A percentile compares a stretch with the other conserved stretches of the same genome.
phyloP scores from a whole-genome alignment of 352 stramenopile species.

The Discostella stelligera region DNA sequence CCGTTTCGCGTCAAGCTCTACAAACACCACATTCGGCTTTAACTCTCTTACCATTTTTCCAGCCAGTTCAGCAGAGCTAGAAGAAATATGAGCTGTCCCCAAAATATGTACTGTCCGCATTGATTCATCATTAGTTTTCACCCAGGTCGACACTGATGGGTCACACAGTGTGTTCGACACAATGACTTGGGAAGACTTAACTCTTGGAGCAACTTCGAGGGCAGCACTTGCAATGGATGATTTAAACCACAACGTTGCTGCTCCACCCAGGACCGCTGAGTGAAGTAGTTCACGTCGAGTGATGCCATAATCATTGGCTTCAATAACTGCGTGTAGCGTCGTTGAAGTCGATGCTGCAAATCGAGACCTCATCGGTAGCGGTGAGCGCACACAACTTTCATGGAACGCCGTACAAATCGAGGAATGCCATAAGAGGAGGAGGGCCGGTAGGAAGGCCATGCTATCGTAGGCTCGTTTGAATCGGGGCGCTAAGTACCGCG shows the following conservation, averaged over 20 bases:
- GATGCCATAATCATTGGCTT: background rate
- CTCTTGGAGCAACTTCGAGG: background rate
- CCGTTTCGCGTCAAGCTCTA: conserved; percentile 83
- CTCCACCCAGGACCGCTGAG: background rate
- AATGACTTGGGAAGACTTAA: background rate
- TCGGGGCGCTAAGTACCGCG: background rate
- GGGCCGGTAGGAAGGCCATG: background rate
- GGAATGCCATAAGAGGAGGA: background rate
- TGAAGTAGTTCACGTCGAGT: background rate
- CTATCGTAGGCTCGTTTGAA: background rate
- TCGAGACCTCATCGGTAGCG: background rate
- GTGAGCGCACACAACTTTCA: background rate
- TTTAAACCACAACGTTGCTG: background rate
- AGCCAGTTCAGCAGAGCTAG: conserved; percentile 66
- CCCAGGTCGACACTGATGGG: conserved; percentile 60
- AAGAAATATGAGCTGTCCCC: conserved; percentile 83
- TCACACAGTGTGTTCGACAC: conserved; percentile 59
- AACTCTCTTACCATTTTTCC: conserved; percentile 71
- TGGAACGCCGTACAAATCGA: background rate
- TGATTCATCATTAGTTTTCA: conserved; percentile 30
- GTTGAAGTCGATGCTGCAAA: background rate
- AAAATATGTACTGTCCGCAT: conserved; percentile 76
- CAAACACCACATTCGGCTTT: conserved; percentile 80
- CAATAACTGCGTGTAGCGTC: background rate
- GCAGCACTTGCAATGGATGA: background rate